A percentile compares a stretch with the other conserved stretches of the same genome.
Conservation (phyloP, 768 basidiomycete genomes). For the Grammothele lineata region DNA sequence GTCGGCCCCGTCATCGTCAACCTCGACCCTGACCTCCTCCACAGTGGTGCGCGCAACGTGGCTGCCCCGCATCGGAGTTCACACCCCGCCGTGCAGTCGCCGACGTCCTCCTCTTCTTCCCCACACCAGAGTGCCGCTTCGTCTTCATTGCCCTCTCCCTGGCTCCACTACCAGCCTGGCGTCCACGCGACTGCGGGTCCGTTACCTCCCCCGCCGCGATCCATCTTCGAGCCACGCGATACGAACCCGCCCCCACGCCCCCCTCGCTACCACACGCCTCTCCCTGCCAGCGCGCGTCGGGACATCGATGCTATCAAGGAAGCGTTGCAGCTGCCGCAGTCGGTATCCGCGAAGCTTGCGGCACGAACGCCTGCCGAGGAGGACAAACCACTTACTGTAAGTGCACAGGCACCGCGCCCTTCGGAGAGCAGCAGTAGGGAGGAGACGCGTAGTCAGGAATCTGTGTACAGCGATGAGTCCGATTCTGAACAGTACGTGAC, state of each 20-base stretch:
- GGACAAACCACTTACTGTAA: slow-evolving; percentile 5
- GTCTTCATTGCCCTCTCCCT: slow-evolving; percentile 29
- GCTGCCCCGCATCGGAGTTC: slow-evolving; percentile 1
- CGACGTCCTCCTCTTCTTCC: slow-evolving; percentile 1
- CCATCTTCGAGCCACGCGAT: slow-evolving; percentile 37
- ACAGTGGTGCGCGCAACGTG: not conserved
- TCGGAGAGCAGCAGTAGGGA: slow-evolving; percentile 4
- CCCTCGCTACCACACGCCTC: slow-evolving; percentile 33
- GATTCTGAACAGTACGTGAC: slow-evolving; percentile 17
- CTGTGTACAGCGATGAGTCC: slow-evolving; percentile 8
- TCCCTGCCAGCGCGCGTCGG: slow-evolving; percentile 25
- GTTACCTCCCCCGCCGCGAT: slow-evolving; percentile 64
- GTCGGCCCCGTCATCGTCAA: slow-evolving; percentile 58
- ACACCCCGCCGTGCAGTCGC: not conserved
- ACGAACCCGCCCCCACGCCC: slow-evolving; percentile 59
- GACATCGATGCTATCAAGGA: slow-evolving; percentile 59
- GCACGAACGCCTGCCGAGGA: slow-evolving; percentile 19
- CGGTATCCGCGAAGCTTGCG: slow-evolving; percentile 36
- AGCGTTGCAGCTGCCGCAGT: slow-evolving; percentile 53
- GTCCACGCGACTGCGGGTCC: slow-evolving; percentile 71
- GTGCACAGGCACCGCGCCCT: not conserved
- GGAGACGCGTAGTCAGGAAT: slow-evolving; percentile 3
- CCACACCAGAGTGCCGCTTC: slow-evolving; percentile 1
- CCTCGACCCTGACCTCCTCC: slow-evolving; percentile 19
- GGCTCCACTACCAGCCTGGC: slow-evolving; percentile 61